Evolutionary conservation across 345 rosid species (phyloP).

Genomic region (Arabis hirsuta): DNA sequence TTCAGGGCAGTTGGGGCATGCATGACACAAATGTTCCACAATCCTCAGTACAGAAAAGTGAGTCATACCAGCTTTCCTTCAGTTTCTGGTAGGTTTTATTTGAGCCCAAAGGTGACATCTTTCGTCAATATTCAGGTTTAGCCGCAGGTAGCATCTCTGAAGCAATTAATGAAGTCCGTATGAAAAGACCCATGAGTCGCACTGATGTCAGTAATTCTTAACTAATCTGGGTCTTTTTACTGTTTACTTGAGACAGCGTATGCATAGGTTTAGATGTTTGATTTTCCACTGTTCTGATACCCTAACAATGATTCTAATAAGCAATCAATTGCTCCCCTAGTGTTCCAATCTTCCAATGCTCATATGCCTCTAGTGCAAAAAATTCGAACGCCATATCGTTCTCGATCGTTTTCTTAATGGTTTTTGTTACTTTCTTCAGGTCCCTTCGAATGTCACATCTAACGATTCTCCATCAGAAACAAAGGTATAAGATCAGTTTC

Average conservation of each 20-base stretch:
- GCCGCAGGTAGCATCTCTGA: conserved; percentile 56
- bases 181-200: conserved; percentile 86
- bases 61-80: conserved; percentile 13
- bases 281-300: not conserved
- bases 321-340: not conserved
- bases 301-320: not conserved
- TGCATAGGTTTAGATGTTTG: conserved; percentile 15
- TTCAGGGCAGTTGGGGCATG: conserved; percentile 73
- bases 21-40: conserved; percentile 55
- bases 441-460: conserved; percentile 72
- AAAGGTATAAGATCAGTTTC: conserved; percentile 52
- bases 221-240: conserved; percentile 12
- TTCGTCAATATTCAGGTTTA: conserved; percentile 48
- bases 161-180: conserved; percentile 66
- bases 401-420: not conserved
- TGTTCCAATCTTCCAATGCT: not conserved
- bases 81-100: conserved; percentile 19
- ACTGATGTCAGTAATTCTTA: conserved; percentile 66
- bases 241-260: conserved; percentile 11
- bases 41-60: conserved; percentile 54
- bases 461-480: conserved; percentile 50
- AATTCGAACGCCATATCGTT: conserved; percentile 9
- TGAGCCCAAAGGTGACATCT: conserved; percentile 9
- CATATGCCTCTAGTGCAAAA: not conserved
- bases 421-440: conserved; percentile 50